These are phyloP conservation scores for Teunomyces stri DNA, from an alignment of 805 yeast species.

Conservation along the genomic window DNA sequence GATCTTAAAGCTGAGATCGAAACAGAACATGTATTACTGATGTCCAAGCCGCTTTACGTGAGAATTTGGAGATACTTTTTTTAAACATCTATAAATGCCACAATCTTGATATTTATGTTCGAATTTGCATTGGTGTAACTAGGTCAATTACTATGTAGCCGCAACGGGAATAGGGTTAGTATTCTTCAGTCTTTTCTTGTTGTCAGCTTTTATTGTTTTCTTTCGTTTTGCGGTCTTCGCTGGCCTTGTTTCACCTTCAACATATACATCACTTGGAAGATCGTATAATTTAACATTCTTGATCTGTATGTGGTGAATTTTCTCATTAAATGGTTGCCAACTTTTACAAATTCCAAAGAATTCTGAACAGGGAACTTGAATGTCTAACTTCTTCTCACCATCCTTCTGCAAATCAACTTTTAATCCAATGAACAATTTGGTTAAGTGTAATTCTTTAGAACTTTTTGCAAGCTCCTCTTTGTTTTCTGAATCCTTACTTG, in stretches of 20 bases:
- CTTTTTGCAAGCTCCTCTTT: slow-evolving; percentile 24
- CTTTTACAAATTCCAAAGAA: slow-evolving; percentile 77
- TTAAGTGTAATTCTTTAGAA: slow-evolving; percentile 48
- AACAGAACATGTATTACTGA: slow-evolving; percentile 15
- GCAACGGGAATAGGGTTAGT: slow-evolving; percentile 8
- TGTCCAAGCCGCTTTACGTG: slow-evolving; percentile 12
- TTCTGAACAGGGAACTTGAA: slow-evolving; percentile 87
- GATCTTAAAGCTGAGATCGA: slow-evolving; percentile 19
- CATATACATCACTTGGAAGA: slow-evolving; percentile 78
- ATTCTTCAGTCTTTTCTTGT: slow-evolving; percentile 23
- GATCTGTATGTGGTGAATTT: slow-evolving; percentile 58
- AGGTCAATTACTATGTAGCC: background rate
- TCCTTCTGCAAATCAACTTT: slow-evolving; percentile 49
- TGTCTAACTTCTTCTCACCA: slow-evolving; percentile 66
- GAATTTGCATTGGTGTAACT: background rate
- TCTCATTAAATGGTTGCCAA: slow-evolving; percentile 66
- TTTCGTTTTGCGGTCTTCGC: slow-evolving; percentile 49
- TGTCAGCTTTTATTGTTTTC: slow-evolving; percentile 12
- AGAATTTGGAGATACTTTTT: slow-evolving; percentile 15
- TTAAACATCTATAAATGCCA: background rate
- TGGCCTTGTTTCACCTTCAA: slow-evolving; percentile 76
- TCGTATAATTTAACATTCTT: slow-evolving; percentile 76
- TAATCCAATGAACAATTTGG: slow-evolving; percentile 80
- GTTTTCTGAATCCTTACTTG: slow-evolving; percentile 13
- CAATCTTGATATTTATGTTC: background rate